Base-by-base conservation (phyloP, 768 basidiomycete genomes). In the Lanmaoa rubissima region DNA sequence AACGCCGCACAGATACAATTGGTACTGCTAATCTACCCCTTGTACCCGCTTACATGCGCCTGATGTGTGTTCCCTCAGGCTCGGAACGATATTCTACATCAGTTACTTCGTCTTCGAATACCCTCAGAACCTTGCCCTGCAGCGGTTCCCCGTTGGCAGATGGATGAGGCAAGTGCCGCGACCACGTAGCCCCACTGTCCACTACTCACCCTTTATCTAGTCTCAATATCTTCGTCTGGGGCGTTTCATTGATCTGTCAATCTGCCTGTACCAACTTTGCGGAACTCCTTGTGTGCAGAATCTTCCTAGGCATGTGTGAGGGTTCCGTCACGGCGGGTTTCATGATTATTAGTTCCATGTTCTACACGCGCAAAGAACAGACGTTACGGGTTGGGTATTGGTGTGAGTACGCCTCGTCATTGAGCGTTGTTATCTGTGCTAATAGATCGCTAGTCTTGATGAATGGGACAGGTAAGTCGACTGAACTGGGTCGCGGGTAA, bases 271-370 rank as follows among this genome's bases (percentile, higher is more conserved):
- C 74, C 60, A 83, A 82, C 65, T 90, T 90, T 61, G 79, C 79
- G 0, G 82, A 80, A 1, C 75, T 90, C 1, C 82, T 90, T 53
- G 78, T 78, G 14, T 83, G 84, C 24, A 79, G 88, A 16, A 60
- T 89, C 14, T 74, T 91, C 21, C 71, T 91, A 6, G 89, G 89
- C 34, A 79, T 84, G 72, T 90, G 88, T 64, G 89, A 92, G 69
- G 88, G 80, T 4, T 76, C 75, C 5, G 82, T 87, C 61, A 90
- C 88, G 0, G 84, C 90, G 1, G 89, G 88, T 0, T 88, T 91
- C 69, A 71, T 90, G 79, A 86, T 90, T 48, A 83, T 90, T 53
- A 87, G 76, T 39, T 82, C 84, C 31, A 89, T 90, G 88, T 90
- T 90, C 63, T 90, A 90, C 62, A 89, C 87, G 0, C 79, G 85